Evolutionary conservation across 805 yeast species (phyloP), one percentile per base, ranked within the genome.

Genomic region (Metschnikowia colocasiae): DNA sequence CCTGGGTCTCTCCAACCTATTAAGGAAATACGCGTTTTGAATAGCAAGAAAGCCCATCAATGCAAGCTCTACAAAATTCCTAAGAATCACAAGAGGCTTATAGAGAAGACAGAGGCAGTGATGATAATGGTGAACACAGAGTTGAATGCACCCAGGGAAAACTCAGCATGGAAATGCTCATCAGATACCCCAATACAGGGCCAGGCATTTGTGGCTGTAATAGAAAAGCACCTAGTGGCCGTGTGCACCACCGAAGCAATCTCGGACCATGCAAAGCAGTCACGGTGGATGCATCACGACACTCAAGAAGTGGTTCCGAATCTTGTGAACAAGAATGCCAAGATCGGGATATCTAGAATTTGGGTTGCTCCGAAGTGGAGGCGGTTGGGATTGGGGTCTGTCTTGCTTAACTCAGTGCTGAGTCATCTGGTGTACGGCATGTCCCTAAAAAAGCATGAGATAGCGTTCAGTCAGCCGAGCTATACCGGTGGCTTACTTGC

Each of bases 391-490:
- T 66, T 84, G 10, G 87, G 80, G 0, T 55, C 64, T 6, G 59
- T 57, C 36, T 56, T 85, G 39, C 54, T 84, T 4, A 60, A 74
- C 2, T 59, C 70, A 2, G 79, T 81, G 0, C 61, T 73, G 45
- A 58, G 58, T 1, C 54, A 78, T 46, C 64, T 78, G 20, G 63
- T 82, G 1, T 79, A 78, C 56, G 88, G 87, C 0, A 57, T 75
- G 46, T 42, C 20, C 0, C 53, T 83, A 12, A 62, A 64, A 2
- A 74, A 63, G 47, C 53, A 51, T 13, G 74, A 79, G 49, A 60
- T 85, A 16, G 86, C 82, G 1, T 85, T 87, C 79, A 81, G 87
- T 37, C 92, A 85, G 59, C 90, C 91, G 0, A 80, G 86, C 48
- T 77, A 72, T 42, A 72, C 75, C 48, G 92, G 92, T 0, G 80